Evolutionary conservation across 2,329 filamentous ascomycete species (phyloP), one percentile per base, ranked within the genome.

Genomic region (Zopfia rhizophila): DNA sequence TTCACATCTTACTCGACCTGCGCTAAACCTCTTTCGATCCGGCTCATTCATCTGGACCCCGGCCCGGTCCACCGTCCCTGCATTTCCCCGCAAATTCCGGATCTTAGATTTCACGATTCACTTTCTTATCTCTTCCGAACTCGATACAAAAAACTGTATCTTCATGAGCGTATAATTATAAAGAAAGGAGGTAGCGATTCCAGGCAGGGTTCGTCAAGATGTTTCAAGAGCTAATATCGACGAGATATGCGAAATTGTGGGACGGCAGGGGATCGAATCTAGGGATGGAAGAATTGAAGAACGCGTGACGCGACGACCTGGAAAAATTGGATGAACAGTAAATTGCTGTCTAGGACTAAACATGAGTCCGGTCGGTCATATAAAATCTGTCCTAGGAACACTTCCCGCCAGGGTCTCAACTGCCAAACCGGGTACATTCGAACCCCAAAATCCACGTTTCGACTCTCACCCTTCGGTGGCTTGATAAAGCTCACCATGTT

Each of bases 401-500:
- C n/a, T n/a, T n/a, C n/a, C n/a, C n/a, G n/a, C n/a, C n/a, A n/a
- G n/a, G n/a, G n/a, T n/a, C n/a, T n/a, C n/a, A n/a, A n/a, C n/a
- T n/a, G n/a, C n/a, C n/a, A n/a, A n/a, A n/a, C n/a, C n/a, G n/a
- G n/a, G n/a, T n/a, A n/a, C n/a, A n/a, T n/a, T n/a, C n/a, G n/a
- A n/a, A n/a, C n/a, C n/a, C n/a, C n/a, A n/a, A n/a, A n/a, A n/a
- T n/a, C n/a, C n/a, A n/a, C n/a, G n/a, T n/a, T n/a, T n/a, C n/a
- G n/a, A n/a, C n/a, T n/a, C n/a, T n/a, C n/a, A n/a, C n/a, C n/a
- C n/a, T n/a, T n/a, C n/a, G n/a, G n/a, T n/a, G n/a, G n/a, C n/a
- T n/a, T n/a, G n/a, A n/a, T n/a, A n/a, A n/a, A n/a, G n/a, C n/a
- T 32, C 28, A 23, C 24, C 3, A 55, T 53, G 54, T 23, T 55